A percentile compares a stretch with the other conserved stretches of the same genome.
Conservation (phyloP, 148 eudicot genomes). For the Polygonum maritimum region DNA sequence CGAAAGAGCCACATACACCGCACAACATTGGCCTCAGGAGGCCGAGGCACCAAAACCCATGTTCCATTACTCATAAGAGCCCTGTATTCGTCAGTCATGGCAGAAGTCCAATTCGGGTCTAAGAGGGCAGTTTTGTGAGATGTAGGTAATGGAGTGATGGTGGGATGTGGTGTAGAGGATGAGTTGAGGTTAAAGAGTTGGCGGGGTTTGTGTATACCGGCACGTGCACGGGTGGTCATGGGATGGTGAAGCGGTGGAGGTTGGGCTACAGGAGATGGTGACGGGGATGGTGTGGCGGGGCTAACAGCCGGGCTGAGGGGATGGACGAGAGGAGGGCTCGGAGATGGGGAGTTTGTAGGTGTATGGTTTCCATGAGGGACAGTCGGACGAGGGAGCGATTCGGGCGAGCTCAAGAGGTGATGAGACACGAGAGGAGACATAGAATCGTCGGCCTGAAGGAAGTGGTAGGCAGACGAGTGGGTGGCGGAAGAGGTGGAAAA, state of each 20-base stretch:
- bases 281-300: background rate
- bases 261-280: background rate
- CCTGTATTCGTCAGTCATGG: background rate
- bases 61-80: background rate
- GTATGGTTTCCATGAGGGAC: too few species aligned
- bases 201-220: background rate
- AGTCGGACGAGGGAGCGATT: too few species aligned
- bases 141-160: fast-evolving
- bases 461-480: background rate
- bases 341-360: too few species aligned
- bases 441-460: too few species aligned
- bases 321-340: too few species aligned
- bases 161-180: background rate
- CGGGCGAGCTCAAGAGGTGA: too few species aligned
- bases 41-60: background rate
- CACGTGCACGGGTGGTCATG: background rate
- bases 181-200: background rate
- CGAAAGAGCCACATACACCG: background rate
- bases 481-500: background rate
- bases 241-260: background rate
- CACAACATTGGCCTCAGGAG: background rate
- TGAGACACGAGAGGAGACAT: too few species aligned
- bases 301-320: too few species aligned
- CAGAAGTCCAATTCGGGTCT: background rate
- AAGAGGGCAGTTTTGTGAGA: background rate